These are phyloP conservation scores for Botryotinia globosa DNA, from an alignment of 2,329 filamentous ascomycete genomes.

Conservation along the genomic window DNA sequence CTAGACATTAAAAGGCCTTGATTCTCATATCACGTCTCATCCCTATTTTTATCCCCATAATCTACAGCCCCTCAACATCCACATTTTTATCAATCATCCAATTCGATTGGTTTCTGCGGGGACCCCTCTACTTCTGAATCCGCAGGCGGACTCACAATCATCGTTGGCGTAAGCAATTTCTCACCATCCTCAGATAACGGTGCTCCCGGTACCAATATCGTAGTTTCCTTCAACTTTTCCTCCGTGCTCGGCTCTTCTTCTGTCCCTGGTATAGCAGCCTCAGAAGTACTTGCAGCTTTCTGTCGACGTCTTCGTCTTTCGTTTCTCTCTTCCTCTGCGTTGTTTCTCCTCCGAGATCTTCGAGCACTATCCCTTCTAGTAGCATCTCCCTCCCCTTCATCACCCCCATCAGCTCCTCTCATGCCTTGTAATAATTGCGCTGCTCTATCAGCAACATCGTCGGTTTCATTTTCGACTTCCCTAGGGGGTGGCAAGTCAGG, in stretches of 20 bases:
- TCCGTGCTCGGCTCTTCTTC: constrained; percentile 25
- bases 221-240: constrained; percentile 20
- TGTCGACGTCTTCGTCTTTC: constrained; percentile 65
- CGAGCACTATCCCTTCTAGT: constrained; percentile 61
- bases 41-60: constrained; percentile 20
- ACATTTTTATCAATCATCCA: constrained; percentile 34
- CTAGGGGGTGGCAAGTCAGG: constrained; percentile 27
- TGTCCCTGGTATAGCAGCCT: constrained; percentile 18
- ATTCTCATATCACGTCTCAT: constrained; percentile 23
- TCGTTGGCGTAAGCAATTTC: constrained; percentile 32
- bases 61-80: constrained; percentile 27
- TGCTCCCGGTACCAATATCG: constrained; percentile 17
- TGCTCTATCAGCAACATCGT: constrained; percentile 83
- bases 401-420: constrained; percentile 55
- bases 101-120: constrained; percentile 32
- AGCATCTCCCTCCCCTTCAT: constrained; percentile 50
- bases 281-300: constrained; percentile 46
- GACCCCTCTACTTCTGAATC: constrained; percentile 25
- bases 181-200: constrained; percentile 24
- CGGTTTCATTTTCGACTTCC: constrained; percentile 35
- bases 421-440: constrained; percentile 82
- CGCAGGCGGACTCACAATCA: constrained; percentile 36
- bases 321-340: constrained; percentile 74
- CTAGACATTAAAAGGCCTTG: constrained; percentile 29
- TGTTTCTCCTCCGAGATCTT: constrained; percentile 55